Base-by-base conservation (phyloP, 768 basidiomycete species). In the Dioszegia crocea region DNA sequence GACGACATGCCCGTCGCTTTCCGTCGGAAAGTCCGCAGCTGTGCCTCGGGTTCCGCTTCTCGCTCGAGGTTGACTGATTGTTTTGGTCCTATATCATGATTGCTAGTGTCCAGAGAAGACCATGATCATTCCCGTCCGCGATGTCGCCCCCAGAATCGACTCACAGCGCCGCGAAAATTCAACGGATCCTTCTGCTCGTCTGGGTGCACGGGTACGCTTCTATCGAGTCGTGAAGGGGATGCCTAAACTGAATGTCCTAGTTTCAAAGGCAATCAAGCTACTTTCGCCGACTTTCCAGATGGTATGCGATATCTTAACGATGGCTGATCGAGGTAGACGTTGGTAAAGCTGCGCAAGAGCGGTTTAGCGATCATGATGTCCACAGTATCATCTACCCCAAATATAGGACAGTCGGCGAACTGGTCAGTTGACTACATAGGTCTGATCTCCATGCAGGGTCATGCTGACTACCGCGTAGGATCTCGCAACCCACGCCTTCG, bases 161-260 rank as follows among this genome's bases (percentile, higher is more conserved):
- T 39, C 36, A 53, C 21, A 40, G 9, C 11, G 38, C 24, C 4
- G 38, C 19, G 33, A 14, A 17, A 36, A 21, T 53, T 17, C n/a
- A 53, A 19, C 51, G 27, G 26, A 14, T 53, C 12, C 51, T 53
- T 8, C 38, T 53, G 19, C 38, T 53, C 8, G 51, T 53, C 16
- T 53, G 51, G 51, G 51, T 53, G 1, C 51, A 53, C 38, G 51
- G 51, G 51, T 53, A 2, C 14, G 47, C 29, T 48, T 17, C 21
- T 21, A 5, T 31, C 33, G 4, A 31, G 48, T 11, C 14, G n/a
- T 26, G 10, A 30, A 49, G 33, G 49, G 36, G 9, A 17, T 9
- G 5, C 21, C 40, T 17, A 16, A 43, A 5, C 38, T 40, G 51
- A 53, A 11, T 17, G 21, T 11, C 4, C 2, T 23, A 53, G 51